Conservation (phyloP, 768 basidiomycete genomes). For the Tricholoma terreum region DNA sequence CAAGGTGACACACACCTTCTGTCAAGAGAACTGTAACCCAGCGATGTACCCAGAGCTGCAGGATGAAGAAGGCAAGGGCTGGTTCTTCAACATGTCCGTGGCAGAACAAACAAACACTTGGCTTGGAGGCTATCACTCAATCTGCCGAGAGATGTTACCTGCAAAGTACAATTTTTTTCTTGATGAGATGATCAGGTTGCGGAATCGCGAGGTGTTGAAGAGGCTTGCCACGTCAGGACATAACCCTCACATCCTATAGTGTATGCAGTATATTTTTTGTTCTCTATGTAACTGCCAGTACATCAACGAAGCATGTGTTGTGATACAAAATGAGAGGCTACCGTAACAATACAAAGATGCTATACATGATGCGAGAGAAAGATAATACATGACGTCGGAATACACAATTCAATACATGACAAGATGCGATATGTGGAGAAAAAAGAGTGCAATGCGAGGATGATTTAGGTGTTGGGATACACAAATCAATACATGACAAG, state of each 20-base stretch:
- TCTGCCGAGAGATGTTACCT: slow-evolving; percentile 27
- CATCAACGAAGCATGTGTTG: too few relatives aligned
- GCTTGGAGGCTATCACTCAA: slow-evolving; percentile 30
- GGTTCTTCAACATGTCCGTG: slow-evolving; percentile 31
- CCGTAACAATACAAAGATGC: too few relatives aligned
- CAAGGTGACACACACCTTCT: slow-evolving; percentile 20
- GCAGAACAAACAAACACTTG: slow-evolving; percentile 35
- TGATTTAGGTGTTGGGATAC: too few relatives aligned
- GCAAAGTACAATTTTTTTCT: slow-evolving; percentile 33
- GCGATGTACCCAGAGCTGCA: slow-evolving; percentile 16
- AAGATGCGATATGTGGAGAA: too few relatives aligned
- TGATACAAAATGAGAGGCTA: too few relatives aligned
- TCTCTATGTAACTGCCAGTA: too few relatives aligned
- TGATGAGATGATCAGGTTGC: slow-evolving; percentile 32
- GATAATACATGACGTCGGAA: too few relatives aligned
- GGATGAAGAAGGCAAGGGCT: slow-evolving; percentile 9
- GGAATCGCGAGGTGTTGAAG: slow-evolving; percentile 21
- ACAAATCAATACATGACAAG: too few relatives aligned
- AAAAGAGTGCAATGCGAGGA: too few relatives aligned
- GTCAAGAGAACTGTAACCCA: slow-evolving; percentile 25
- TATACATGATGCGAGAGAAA: too few relatives aligned
- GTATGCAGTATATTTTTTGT: too few relatives aligned
- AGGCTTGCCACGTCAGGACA: slow-evolving; percentile 13
- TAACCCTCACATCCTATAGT: slow-evolving; percentile 5
- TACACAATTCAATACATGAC: too few relatives aligned